Conservation (phyloP, 228 moss, liverwort and hornwort species). For the Sphagnum magellanicum region DNA sequence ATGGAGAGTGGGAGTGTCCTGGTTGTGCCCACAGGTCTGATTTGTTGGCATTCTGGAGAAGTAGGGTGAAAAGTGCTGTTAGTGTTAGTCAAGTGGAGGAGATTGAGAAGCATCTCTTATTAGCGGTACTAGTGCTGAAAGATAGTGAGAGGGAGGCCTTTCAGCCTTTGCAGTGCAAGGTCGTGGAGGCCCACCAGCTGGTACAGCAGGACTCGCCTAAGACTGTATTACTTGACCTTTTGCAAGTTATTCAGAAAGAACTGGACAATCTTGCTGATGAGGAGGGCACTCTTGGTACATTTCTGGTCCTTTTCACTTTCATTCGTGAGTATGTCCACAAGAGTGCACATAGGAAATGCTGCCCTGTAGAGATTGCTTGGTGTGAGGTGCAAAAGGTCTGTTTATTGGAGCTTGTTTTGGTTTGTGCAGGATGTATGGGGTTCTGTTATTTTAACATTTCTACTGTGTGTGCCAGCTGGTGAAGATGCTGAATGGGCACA, state of each 20-base stretch:
- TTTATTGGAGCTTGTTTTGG: too few species aligned
- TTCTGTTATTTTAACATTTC: too few species aligned
- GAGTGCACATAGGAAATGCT: too few species aligned
- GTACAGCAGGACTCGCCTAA: background rate
- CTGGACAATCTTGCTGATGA: constrained; percentile 1
- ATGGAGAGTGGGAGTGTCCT: constrained; percentile 28
- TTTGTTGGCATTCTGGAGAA: constrained; percentile 24
- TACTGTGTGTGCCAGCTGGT: background rate
- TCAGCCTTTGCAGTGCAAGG: background rate
- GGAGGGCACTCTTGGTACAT: background rate
- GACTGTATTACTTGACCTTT: constrained; percentile 2
- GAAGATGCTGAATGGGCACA: background rate
- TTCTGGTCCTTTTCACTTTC: background rate
- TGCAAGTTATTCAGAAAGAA: constrained; percentile 6
- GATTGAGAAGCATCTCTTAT: constrained; percentile 4
- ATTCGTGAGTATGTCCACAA: too few species aligned
- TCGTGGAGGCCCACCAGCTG: constrained; percentile 6
- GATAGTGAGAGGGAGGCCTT: constrained; percentile 1
- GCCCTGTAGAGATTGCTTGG: background rate
- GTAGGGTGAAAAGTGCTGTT: constrained; percentile 12
- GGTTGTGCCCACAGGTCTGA: constrained; percentile 23
- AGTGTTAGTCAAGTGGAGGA: background rate
- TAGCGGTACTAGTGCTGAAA: constrained; percentile 6
- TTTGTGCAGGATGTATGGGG: too few species aligned
- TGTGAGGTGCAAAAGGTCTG: background rate